phyloP scores from a whole-genome alignment of 2,329 filamentous ascomycete genomes.

The Pseudogymnoascus pannorum region DNA sequence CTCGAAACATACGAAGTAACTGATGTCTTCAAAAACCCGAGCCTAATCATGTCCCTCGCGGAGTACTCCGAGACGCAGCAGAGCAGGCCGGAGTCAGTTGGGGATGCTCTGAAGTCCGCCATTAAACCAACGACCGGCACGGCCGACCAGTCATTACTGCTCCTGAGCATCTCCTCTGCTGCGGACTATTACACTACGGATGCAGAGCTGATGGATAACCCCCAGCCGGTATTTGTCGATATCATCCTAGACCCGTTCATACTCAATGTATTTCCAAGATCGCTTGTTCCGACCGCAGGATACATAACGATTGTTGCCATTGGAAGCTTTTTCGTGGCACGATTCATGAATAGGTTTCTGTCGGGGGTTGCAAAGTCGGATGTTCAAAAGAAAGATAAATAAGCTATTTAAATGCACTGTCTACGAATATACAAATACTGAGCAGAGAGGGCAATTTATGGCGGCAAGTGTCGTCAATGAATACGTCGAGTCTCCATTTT shows the following conservation, averaged over 20 bases:
- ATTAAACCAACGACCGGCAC: slow-evolving; percentile 5
- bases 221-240: slow-evolving; percentile 70
- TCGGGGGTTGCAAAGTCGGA: slow-evolving; percentile 10
- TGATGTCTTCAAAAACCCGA: slow-evolving; percentile 53
- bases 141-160: slow-evolving; percentile 20
- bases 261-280: slow-evolving; percentile 70
- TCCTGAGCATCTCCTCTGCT: slow-evolving; percentile 62
- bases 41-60: slow-evolving; percentile 58
- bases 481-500: not conserved
- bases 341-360: slow-evolving; percentile 22
- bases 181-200: slow-evolving; percentile 83
- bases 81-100: slow-evolving; percentile 16
- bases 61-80: slow-evolving; percentile 50
- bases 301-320: slow-evolving; percentile 59
- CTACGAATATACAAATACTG: not conserved
- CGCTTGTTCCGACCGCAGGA: slow-evolving; percentile 61
- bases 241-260: slow-evolving; percentile 81
- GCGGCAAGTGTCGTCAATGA: too few species aligned
- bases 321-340: slow-evolving; percentile 25
- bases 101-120: slow-evolving; percentile 14
- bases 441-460: not conserved
- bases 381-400: slow-evolving; percentile 1
- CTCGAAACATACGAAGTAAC: slow-evolving; percentile 58
- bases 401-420: not conserved
- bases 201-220: slow-evolving; percentile 63